A percentile compares a stretch with the other conserved stretches of the same genome.
Conservation (phyloP, 176 grass and related monocot species). For the Musa schizocarpa region DNA sequence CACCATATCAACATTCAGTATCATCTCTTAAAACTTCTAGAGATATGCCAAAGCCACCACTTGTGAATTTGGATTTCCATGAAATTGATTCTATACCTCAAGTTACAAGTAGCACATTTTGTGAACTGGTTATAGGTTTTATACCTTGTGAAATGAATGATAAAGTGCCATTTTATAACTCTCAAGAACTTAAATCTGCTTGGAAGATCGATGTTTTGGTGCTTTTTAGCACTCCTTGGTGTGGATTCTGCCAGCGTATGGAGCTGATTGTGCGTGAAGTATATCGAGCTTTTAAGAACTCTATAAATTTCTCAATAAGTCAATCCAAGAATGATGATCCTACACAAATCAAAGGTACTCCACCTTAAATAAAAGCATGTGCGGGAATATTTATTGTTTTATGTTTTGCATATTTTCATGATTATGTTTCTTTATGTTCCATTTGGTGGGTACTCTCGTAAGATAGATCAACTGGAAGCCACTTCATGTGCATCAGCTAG, state of each 20-base stretch:
- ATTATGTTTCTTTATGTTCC: neutral
- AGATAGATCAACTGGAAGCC: neutral
- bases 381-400: neutral
- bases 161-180: constrained; percentile 23
- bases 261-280: constrained; percentile 79
- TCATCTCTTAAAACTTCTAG: constrained; percentile 34
- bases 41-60: constrained; percentile 69
- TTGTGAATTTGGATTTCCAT: constrained; percentile 79
- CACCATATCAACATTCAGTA: constrained; percentile 42
- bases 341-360: constrained; percentile 50
- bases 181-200: constrained; percentile 30
- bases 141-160: constrained; percentile 37
- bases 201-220: constrained; percentile 90
- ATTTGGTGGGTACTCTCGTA: neutral
- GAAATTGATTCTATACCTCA: constrained; percentile 78
- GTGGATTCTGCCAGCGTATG: constrained; percentile 86
- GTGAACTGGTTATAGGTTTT: constrained; percentile 57
- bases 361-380: neutral
- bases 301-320: constrained; percentile 26
- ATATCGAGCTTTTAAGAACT: constrained; percentile 59
- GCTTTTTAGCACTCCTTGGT: constrained; percentile 92
- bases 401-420: neutral
- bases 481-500: neutral
- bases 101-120: constrained; percentile 54
- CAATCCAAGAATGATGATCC: constrained; percentile 29